phyloP scores from a whole-genome alignment of 371 early-diverging fungal genomes.

The Rhizoclosmatium hyalinum region DNA sequence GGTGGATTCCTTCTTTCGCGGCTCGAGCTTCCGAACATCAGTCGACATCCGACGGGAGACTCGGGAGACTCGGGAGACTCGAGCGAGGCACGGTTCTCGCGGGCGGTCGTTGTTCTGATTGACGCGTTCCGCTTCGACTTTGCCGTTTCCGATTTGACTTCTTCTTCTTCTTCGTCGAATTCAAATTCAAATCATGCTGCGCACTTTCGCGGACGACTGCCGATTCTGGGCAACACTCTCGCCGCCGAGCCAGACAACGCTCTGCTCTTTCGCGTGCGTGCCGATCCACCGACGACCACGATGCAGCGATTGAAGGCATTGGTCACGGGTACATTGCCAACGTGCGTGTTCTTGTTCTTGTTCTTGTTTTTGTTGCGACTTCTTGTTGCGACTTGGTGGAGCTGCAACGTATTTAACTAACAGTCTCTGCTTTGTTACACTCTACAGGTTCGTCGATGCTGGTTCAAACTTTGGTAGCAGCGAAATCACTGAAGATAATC shows the following conservation, averaged over 20 bases:
- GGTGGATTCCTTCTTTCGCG: conserved; percentile 83
- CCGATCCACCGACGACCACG: conserved; percentile 98
- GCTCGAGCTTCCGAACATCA: conserved; percentile 58
- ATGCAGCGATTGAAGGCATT: conserved; percentile 93
- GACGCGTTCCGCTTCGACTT: conserved; percentile 94
- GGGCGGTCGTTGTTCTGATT: conserved; percentile 79
- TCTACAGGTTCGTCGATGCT: conserved; percentile 80
- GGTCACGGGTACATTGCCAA: conserved; percentile 88
- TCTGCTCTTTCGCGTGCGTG: conserved; percentile 80
- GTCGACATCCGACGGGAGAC: background rate
- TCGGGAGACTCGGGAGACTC: background rate
- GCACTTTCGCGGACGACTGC: conserved; percentile 78
- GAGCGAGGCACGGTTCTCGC: conserved; percentile 68
- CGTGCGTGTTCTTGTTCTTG: conserved; percentile 34
- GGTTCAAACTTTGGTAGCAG: conserved; percentile 90
- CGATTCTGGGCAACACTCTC: conserved; percentile 67
- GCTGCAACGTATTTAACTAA: too few relatives aligned
- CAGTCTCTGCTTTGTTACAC: background rate
- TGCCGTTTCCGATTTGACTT: conserved; percentile 32
- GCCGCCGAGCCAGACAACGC: conserved; percentile 66
- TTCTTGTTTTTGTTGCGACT: background rate
- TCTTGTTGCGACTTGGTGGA: background rate
- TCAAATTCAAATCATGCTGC: conserved; percentile 33
- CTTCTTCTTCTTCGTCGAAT: conserved; percentile 39
- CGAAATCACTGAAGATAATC: conserved; percentile 84